phyloP scores from a whole-genome alignment of 208 protist genomes.

The Acanthamoeba castellanii region DNA sequence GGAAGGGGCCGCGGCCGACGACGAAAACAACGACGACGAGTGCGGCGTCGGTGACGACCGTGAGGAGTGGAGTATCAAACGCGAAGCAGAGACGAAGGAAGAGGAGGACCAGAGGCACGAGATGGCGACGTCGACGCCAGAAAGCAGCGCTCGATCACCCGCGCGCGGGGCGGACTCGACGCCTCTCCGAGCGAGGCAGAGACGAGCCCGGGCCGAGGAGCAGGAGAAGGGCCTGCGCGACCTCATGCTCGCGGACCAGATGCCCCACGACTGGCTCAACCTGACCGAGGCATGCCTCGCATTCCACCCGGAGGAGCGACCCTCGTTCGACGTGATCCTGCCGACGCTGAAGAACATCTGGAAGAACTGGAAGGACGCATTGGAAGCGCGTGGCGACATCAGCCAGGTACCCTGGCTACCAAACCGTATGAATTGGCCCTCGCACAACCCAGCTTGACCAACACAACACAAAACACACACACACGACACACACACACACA shows the following conservation, averaged over 20 bases:
- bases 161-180: neutral
- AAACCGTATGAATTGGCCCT: no score
- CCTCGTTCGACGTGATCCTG: neutral
- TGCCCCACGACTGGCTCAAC: conserved; percentile 4
- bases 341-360: neutral
- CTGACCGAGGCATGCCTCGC: neutral
- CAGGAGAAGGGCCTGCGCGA: neutral
- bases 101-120: neutral
- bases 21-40: neutral
- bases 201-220: neutral
- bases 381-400: neutral
- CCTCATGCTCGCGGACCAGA: neutral
- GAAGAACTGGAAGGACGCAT: conserved; percentile 16
- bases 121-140: neutral
- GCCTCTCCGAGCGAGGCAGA: neutral
- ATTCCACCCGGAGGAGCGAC: neutral
- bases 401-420: neutral
- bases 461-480: no score
- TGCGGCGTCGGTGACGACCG: neutral
- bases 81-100: neutral
- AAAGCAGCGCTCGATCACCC: neutral
- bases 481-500: no score
- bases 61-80: neutral
- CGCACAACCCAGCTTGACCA: no score
- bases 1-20: neutral